Conservation (phyloP, 2,329 filamentous ascomycete genomes). For the Nothophoma quercina region DNA sequence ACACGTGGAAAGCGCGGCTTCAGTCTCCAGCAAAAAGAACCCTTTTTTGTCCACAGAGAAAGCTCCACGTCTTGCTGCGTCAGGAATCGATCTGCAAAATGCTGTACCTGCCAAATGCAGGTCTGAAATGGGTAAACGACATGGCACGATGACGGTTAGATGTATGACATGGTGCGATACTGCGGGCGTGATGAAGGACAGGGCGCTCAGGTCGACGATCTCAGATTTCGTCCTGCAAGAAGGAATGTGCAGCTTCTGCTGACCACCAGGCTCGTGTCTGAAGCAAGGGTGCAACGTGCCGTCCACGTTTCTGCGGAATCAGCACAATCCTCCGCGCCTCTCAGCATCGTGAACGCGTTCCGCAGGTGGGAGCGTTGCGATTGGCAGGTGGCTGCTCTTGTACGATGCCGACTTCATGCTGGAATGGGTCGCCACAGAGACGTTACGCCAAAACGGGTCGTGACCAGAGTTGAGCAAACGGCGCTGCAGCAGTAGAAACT, state of each 20-base stretch:
- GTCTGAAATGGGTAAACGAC: not conserved
- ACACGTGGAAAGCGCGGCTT: conserved; percentile 35
- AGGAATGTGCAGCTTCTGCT: conserved; percentile 19
- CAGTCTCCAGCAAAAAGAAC: conserved; percentile 1
- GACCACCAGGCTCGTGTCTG: conserved; percentile 18
- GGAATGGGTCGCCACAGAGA: conserved; percentile 22
- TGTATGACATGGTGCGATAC: not conserved
- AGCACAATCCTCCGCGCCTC: conserved; percentile 41
- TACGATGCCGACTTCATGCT: conserved; percentile 24
- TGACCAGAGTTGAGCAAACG: conserved; percentile 37
- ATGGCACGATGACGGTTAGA: not conserved
- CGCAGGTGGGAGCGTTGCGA: conserved; percentile 32
- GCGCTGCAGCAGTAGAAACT: conserved; percentile 38
- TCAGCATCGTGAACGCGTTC: conserved; percentile 27
- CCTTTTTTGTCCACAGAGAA: not conserved
- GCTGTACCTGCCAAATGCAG: conserved; percentile 6
- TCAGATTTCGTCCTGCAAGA: not conserved
- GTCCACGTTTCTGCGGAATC: conserved; percentile 43
- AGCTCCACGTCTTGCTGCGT: not conserved
- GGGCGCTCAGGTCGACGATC: conserved; percentile 2
- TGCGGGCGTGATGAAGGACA: not conserved
- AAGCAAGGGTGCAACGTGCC: conserved; percentile 48
- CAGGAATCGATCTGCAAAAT: conserved; percentile 4
- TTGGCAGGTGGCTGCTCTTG: conserved; percentile 27
- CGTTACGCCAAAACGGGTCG: conserved; percentile 43